phyloP scores from a whole-genome alignment of 2,329 filamentous ascomycete species.

The Fusarium subtropicale region DNA sequence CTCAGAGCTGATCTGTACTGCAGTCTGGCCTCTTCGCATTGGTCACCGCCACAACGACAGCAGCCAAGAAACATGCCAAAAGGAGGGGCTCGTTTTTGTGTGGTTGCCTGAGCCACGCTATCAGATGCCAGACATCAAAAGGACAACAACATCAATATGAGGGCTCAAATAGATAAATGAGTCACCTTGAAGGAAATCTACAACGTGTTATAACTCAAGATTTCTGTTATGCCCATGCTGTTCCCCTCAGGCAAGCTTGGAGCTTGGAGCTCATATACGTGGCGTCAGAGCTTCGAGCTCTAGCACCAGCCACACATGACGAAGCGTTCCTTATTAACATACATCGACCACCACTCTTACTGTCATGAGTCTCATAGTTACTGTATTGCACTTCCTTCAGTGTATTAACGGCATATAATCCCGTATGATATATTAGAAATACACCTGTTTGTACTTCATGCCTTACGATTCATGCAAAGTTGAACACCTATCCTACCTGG shows the following conservation, averaged over 20 bases:
- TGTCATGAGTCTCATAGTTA: neutral
- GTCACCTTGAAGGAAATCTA: neutral
- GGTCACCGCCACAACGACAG: slow-evolving; percentile 45
- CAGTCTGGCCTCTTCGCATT: slow-evolving; percentile 48
- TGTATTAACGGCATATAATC: neutral
- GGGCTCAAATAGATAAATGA: slow-evolving; percentile 5
- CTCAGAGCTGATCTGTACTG: slow-evolving; percentile 41
- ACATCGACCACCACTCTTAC: neutral
- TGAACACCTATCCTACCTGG: neutral
- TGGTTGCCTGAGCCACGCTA: slow-evolving; percentile 38
- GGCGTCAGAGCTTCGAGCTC: slow-evolving; percentile 28
- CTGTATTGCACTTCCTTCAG: neutral
- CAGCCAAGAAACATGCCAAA: slow-evolving; percentile 40
- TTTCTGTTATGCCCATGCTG: neutral
- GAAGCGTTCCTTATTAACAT: neutral
- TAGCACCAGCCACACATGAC: slow-evolving; percentile 22
- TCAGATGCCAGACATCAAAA: slow-evolving; percentile 38
- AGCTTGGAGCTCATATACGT: slow-evolving; percentile 20
- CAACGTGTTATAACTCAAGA: neutral
- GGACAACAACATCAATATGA: slow-evolving; percentile 21
- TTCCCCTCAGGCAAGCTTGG: slow-evolving; percentile 4
- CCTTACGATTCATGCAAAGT: neutral
- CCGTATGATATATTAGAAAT: neutral
- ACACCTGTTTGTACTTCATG: neutral
- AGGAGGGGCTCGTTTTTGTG: slow-evolving; percentile 41